Evolutionary conservation across 257 asterid genomes (phyloP).

Genomic region (Striga asiatica): DNA sequence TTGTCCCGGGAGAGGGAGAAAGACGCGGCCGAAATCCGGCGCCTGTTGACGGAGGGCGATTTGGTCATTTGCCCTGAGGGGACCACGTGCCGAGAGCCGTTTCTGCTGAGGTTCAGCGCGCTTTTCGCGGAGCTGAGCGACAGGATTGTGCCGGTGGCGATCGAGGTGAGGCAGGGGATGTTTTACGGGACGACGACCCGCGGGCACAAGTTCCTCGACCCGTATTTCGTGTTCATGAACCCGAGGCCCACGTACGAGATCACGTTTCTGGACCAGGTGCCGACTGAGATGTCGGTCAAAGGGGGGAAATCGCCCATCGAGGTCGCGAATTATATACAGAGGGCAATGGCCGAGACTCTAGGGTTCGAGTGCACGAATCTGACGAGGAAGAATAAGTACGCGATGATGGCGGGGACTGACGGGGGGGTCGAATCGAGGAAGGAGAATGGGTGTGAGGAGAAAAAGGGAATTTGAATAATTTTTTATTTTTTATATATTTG

Average conservation of each 20-base stretch:
- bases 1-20: slow-evolving; percentile 66
- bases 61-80: slow-evolving; percentile 84
- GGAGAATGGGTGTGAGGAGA: slow-evolving; percentile 17
- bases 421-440: slow-evolving; percentile 38
- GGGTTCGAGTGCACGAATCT: slow-evolving; percentile 82
- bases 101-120: slow-evolving; percentile 73
- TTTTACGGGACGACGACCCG: slow-evolving; percentile 79
- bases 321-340: slow-evolving; percentile 73
- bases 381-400: slow-evolving; percentile 77
- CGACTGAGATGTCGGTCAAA: slow-evolving; percentile 38
- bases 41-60: slow-evolving; percentile 62
- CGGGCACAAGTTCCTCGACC: slow-evolving; percentile 58
- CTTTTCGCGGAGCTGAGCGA: slow-evolving; percentile 79
- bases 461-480: slow-evolving; percentile 11
- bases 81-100: slow-evolving; percentile 80
- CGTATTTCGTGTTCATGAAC: slow-evolving; percentile 85
- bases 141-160: slow-evolving; percentile 82
- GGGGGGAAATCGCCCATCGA: slow-evolving; percentile 72
- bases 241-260: slow-evolving; percentile 77
- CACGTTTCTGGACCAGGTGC: slow-evolving; percentile 60
- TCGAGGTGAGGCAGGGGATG: slow-evolving; percentile 50
- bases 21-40: slow-evolving; percentile 64
- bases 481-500: background rate
- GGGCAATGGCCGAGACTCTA: slow-evolving; percentile 57
- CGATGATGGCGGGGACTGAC: slow-evolving; percentile 74